phyloP scores from a whole-genome alignment of 495 filamentous ascomycete species.

The Neurospora sp. region DNA sequence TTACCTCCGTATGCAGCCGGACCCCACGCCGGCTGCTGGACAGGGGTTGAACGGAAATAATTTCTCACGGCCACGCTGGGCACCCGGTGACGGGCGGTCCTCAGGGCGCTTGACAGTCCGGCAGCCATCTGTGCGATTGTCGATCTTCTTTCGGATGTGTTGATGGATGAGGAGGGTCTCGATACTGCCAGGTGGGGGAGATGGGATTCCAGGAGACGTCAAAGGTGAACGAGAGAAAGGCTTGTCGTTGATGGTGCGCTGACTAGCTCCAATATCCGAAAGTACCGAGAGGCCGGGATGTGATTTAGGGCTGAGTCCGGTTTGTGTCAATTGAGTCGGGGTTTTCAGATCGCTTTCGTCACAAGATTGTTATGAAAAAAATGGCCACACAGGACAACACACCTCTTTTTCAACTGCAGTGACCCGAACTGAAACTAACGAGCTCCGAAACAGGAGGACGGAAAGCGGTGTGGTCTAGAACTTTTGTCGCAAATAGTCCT shows the following conservation, averaged over 20 bases:
- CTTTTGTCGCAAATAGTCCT: background rate
- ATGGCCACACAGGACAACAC: background rate
- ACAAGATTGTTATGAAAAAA: background rate
- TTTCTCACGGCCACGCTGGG: background rate
- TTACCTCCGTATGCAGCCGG: background rate
- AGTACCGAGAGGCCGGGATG: background rate
- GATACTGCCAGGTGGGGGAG: background rate
- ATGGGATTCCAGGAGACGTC: background rate
- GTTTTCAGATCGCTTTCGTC: background rate
- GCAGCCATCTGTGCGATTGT: background rate
- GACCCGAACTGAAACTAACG: background rate
- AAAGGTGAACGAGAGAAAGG: background rate
- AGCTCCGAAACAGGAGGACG: background rate
- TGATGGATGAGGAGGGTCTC: background rate
- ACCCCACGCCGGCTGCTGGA: background rate
- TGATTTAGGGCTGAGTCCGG: background rate
- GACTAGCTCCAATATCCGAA: background rate
- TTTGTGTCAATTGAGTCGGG: background rate
- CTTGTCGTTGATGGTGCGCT: background rate
- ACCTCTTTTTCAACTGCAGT: background rate
- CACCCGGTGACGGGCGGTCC: background rate
- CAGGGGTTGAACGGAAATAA: background rate
- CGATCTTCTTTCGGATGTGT: background rate
- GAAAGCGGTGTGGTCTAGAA: background rate
- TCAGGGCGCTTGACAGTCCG: background rate